A percentile compares a stretch with the other conserved stretches of the same genome.
Evolutionary conservation across 1,284 basidiomycete genomes (phyloP).

Genomic region (Leccinum pachyderme): DNA sequence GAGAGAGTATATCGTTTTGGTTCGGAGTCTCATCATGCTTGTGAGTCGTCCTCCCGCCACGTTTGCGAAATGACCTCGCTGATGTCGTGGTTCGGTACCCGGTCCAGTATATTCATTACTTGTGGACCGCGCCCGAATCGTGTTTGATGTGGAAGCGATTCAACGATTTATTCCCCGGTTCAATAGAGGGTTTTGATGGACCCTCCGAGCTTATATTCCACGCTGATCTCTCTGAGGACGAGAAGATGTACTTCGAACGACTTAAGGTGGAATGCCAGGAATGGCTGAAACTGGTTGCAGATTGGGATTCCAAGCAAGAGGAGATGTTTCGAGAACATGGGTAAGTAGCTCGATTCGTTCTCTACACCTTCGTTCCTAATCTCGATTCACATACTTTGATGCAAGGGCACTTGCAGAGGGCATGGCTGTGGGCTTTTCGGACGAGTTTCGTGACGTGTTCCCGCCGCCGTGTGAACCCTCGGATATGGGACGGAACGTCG

Average conservation of each 20-base stretch:
- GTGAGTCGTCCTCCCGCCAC: constrained; percentile 9
- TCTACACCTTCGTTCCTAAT: neutral
- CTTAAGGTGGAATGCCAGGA: constrained; percentile 23
- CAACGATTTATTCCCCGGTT: constrained; percentile 42
- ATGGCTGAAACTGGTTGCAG: constrained; percentile 23
- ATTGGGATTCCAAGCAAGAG: constrained; percentile 30
- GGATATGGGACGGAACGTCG: constrained; percentile 15
- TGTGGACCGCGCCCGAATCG: constrained; percentile 35
- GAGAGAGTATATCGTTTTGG: constrained; percentile 36
- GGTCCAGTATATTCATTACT: constrained; percentile 37
- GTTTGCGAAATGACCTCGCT: neutral
- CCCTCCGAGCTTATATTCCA: constrained; percentile 33
- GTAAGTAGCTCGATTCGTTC: constrained; percentile 14
- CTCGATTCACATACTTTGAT: neutral
- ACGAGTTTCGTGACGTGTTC: constrained; percentile 26
- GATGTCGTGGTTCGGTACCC: neutral
- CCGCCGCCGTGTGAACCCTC: constrained; percentile 15
- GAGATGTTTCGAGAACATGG: constrained; percentile 14
- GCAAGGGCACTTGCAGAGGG: constrained; percentile 15
- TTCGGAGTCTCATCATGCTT: constrained; percentile 27
- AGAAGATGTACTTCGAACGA: constrained; percentile 25
- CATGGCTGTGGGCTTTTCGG: constrained; percentile 3
- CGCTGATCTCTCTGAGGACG: constrained; percentile 30
- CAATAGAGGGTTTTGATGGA: constrained; percentile 19
- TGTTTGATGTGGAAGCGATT: constrained; percentile 37